These are phyloP conservation scores for Simmondsia chinensis DNA, from an alignment of 148 eudicot species.

Conservation along the genomic window DNA sequence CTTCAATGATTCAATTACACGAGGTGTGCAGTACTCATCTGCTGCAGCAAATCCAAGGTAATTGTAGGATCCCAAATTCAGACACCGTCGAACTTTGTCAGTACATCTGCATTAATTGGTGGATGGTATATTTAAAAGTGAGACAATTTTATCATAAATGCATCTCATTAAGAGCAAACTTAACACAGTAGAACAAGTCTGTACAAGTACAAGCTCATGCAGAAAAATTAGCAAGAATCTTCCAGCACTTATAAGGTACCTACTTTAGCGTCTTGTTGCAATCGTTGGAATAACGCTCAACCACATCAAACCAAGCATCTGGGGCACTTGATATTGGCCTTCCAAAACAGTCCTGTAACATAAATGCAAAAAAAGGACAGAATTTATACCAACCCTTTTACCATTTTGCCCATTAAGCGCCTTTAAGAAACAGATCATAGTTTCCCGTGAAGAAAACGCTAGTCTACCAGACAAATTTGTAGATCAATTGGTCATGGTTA, in stretches of 20 bases:
- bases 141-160: not conserved
- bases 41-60: conserved; percentile 98
- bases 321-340: conserved; percentile 95
- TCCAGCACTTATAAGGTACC: conserved; percentile 12
- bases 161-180: not conserved
- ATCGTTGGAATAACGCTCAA: conserved; percentile 90
- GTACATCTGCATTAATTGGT: conserved; percentile 55
- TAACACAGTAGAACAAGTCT: not conserved
- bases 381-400: no score
- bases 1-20: conserved; percentile 66
- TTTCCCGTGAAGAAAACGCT: no score
- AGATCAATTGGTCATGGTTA: no score
- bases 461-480: no score
- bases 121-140: not conserved
- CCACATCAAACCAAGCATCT: conserved; percentile 98
- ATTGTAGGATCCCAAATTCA: conserved; percentile 96
- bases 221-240: not conserved
- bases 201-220: not conserved
- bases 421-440: no score
- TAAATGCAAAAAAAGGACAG: not conserved
- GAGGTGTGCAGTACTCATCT: conserved; percentile 95
- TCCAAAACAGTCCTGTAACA: conserved; percentile 96
- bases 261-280: conserved; percentile 85
- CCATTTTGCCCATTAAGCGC: no score
- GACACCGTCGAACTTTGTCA: conserved; percentile 53